Percentiles rank a stretch among this genome's conserved stretches.
Evolutionary conservation across 2,329 filamentous ascomycete genomes (phyloP).

Genomic region (Calonectria hawksworthii): DNA sequence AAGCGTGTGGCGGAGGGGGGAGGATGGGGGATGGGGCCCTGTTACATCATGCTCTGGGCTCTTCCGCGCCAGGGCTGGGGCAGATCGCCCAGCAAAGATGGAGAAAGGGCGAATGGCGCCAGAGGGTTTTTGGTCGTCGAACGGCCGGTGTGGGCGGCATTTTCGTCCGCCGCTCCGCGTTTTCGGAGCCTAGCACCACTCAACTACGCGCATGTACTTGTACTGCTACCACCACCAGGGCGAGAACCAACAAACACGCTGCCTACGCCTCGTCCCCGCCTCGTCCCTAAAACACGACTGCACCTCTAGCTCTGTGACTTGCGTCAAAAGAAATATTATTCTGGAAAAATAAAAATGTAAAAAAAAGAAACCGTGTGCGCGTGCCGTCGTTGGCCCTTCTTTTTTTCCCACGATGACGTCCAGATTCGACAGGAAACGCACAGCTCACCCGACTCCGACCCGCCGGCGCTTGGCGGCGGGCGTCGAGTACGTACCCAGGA

Average conservation of each 20-base stretch:
- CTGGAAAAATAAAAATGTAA: neutral
- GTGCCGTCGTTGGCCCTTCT: neutral
- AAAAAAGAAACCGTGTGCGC: neutral
- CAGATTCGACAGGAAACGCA: neutral
- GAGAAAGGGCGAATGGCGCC: neutral
- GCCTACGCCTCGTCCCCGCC: neutral
- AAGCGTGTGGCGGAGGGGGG: constrained; percentile 16
- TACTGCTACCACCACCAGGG: constrained; percentile 1
- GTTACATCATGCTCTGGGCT: constrained; percentile 9
- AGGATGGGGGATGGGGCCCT: constrained; percentile 1
- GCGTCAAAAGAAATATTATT: neutral
- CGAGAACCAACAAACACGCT: neutral
- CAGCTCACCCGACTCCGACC: constrained; percentile 25
- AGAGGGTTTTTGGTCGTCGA: neutral
- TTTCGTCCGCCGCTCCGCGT: constrained; percentile 11
- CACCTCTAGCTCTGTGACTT: neutral
- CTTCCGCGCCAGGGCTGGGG: neutral
- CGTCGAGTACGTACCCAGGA: constrained; percentile 13
- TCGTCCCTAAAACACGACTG: neutral
- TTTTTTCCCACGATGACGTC: neutral
- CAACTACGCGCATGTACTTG: neutral
- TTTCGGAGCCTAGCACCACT: constrained; percentile 2
- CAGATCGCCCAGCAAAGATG: neutral
- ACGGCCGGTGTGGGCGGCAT: constrained; percentile 10
- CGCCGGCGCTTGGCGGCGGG: constrained; percentile 24